Evolutionary conservation across 139 green algal genomes (phyloP).

Genomic region (Helicosporidium sp.): DNA sequence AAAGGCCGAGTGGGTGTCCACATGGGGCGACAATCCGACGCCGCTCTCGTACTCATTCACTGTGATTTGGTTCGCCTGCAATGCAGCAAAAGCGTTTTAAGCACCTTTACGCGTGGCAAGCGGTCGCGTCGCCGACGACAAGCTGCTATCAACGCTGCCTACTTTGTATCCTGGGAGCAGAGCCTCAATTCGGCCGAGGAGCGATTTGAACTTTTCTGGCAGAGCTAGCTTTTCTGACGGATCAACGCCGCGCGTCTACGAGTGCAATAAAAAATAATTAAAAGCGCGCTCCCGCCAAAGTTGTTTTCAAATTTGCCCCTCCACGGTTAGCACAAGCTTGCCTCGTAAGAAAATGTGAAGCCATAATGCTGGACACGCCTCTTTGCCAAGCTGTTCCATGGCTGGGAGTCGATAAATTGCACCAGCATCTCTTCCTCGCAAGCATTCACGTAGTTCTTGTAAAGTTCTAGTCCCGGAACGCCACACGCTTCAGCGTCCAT

Average conservation of each 20-base stretch:
- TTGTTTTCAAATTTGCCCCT: too few species aligned
- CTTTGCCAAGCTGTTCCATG: constrained; percentile 46
- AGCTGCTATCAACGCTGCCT: too few species aligned
- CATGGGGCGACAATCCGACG: constrained; percentile 75
- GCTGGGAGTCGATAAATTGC: constrained; percentile 13
- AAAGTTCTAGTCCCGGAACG: constrained; percentile 44
- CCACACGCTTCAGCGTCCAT: constrained; percentile 8
- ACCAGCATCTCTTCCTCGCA: constrained; percentile 44
- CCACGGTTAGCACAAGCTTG: too few species aligned
- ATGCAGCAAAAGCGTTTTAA: too few species aligned
- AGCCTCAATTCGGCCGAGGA: constrained; percentile 5
- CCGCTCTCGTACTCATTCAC: constrained; percentile 83
- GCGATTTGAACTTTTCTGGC: too few species aligned
- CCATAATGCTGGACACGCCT: constrained; percentile 76
- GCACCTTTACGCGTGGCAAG: too few species aligned
- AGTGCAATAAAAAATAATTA: too few species aligned
- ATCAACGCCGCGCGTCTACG: too few species aligned
- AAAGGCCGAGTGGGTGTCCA: constrained; percentile 92
- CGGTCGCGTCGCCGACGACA: too few species aligned
- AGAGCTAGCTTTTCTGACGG: too few species aligned
- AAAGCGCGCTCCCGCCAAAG: too few species aligned
- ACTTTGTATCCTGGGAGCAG: too few species aligned
- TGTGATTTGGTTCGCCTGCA: constrained; percentile 54
- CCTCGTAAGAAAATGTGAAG: constrained; percentile 47
- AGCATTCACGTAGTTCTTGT: constrained; percentile 32